Evolutionary conservation across 805 yeast species (phyloP).

Genomic region (Metschnikowia chrysomelidarum): DNA sequence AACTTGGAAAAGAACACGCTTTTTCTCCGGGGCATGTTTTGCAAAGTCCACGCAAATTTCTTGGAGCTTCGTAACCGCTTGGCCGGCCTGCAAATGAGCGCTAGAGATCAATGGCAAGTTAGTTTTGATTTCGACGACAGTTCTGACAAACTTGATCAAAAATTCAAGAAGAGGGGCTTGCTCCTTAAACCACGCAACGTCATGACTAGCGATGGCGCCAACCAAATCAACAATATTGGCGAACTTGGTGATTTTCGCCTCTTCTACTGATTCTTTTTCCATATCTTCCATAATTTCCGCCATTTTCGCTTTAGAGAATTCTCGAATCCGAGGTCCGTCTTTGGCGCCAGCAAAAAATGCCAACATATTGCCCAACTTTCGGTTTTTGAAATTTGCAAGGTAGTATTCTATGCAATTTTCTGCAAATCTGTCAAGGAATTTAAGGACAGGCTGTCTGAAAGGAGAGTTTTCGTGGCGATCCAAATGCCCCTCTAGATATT

Average conservation of each 20-base stretch:
- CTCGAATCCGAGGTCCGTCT: constrained; percentile 56
- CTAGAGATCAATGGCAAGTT: constrained; percentile 48
- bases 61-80: constrained; percentile 65
- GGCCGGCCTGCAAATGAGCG: constrained; percentile 67
- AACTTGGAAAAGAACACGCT: constrained; percentile 29
- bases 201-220: constrained; percentile 48
- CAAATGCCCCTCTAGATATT: constrained; percentile 75
- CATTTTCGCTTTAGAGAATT: constrained; percentile 52
- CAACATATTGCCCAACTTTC: constrained; percentile 64
- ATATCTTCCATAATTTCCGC: constrained; percentile 46
- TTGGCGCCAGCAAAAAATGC: constrained; percentile 60
- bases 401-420: constrained; percentile 71
- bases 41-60: constrained; percentile 29
- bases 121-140: constrained; percentile 39
- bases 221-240: constrained; percentile 72
- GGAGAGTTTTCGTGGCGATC: constrained; percentile 87
- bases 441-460: constrained; percentile 86
- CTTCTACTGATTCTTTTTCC: constrained; percentile 48
- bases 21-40: constrained; percentile 23
- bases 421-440: constrained; percentile 80
- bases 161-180: constrained; percentile 47
- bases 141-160: constrained; percentile 43
- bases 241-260: constrained; percentile 58
- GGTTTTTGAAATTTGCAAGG: constrained; percentile 58
- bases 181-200: constrained; percentile 55